Conservation (phyloP, 192 early-diverging fungal species). For the Oehlia diaphana region DNA sequence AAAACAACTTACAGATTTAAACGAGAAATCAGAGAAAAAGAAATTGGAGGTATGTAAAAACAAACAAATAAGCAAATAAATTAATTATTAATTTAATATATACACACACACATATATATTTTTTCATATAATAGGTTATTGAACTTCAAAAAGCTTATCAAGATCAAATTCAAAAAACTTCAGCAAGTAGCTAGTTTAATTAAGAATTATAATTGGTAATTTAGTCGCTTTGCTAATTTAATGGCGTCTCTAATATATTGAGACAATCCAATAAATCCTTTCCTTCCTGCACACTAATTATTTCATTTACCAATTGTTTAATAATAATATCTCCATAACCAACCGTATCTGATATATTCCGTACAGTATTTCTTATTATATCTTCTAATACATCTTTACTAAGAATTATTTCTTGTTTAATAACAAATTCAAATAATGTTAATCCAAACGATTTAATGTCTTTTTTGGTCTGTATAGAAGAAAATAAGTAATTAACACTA, state of each 20-base stretch:
- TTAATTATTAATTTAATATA: neutral
- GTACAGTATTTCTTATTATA: neutral
- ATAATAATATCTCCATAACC: neutral
- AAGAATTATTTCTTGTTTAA: neutral
- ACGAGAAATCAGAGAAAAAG: conserved; percentile 82
- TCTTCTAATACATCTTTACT: neutral
- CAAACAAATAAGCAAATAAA: neutral
- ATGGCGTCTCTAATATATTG: neutral
- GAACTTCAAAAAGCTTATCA: neutral
- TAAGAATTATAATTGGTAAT: neutral
- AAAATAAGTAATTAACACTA: conserved; percentile 21
- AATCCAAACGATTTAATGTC: conserved; percentile 1
- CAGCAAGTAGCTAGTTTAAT: neutral
- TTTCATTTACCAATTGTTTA: neutral
- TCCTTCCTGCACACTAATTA: neutral
- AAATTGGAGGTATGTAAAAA: conserved; percentile 54
- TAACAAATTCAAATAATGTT: neutral
- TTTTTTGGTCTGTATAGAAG: neutral
- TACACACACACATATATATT: neutral
- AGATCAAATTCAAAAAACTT: neutral
- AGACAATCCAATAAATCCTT: conserved; percentile 4
- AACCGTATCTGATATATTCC: neutral
- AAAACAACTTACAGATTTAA: conserved; percentile 73
- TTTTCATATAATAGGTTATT: conserved; percentile 2
- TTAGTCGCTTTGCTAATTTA: no score